phyloP scores from a whole-genome alignment of 1,284 basidiomycete species.

The Moesziomyces sp. region DNA sequence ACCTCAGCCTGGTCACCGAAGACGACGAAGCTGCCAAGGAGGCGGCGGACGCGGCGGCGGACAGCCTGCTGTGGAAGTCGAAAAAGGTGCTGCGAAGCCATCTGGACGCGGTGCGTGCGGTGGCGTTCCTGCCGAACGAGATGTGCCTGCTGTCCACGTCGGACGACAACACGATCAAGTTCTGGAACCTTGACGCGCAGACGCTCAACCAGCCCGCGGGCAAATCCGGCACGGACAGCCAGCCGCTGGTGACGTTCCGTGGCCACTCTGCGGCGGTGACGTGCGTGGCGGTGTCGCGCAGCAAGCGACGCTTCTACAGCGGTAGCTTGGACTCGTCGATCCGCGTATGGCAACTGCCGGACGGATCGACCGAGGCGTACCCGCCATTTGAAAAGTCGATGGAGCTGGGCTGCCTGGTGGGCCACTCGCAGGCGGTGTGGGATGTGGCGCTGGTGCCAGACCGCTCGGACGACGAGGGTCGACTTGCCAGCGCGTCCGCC shows the following conservation, averaged over 20 bases:
- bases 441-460: slow-evolving; percentile 76
- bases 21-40: slow-evolving; percentile 42
- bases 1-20: slow-evolving; percentile 45
- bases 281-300: slow-evolving; percentile 82
- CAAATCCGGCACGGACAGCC: slow-evolving; percentile 37
- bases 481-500: slow-evolving; percentile 86
- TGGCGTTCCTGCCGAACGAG: slow-evolving; percentile 84
- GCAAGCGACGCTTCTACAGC: slow-evolving; percentile 83
- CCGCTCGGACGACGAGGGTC: slow-evolving; percentile 63
- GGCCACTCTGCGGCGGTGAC: slow-evolving; percentile 95
- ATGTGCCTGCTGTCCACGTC: slow-evolving; percentile 87
- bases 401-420: slow-evolving; percentile 82
- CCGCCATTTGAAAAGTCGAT: slow-evolving; percentile 85
- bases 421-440: slow-evolving; percentile 95
- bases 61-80: slow-evolving; percentile 62
- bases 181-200: slow-evolving; percentile 78
- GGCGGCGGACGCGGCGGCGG: slow-evolving; percentile 46
- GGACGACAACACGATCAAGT: slow-evolving; percentile 94
- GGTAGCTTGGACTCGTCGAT: slow-evolving; percentile 93
- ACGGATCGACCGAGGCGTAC: slow-evolving; percentile 73
- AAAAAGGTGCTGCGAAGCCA: slow-evolving; percentile 74
- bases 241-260: slow-evolving; percentile 81
- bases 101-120: slow-evolving; percentile 87
- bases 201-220: slow-evolving; percentile 36
- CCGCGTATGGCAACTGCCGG: slow-evolving; percentile 81